Conservation (phyloP, 129 eudicot species). For the Chrysanthemum makinoi region DNA sequence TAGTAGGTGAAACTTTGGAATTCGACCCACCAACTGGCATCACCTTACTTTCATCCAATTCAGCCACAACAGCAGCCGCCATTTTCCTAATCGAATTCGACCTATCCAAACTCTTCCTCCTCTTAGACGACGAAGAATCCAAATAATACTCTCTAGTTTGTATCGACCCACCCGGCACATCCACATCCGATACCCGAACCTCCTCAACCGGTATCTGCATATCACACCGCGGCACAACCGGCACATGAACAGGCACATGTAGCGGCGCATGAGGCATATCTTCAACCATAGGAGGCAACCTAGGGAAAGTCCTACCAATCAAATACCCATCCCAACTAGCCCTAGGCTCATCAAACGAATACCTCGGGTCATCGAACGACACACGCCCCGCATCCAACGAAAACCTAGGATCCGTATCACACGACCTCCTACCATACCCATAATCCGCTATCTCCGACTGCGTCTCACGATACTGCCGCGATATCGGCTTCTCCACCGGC, state of each 20-base stretch:
- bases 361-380: constrained; percentile 78
- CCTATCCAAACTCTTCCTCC: constrained; percentile 86
- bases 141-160: constrained; percentile 85
- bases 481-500: constrained; percentile 63
- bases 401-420: constrained; percentile 84
- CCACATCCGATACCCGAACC: constrained; percentile 34
- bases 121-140: constrained; percentile 78
- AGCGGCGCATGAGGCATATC: constrained; percentile 41
- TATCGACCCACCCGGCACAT: constrained; percentile 66
- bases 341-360: constrained; percentile 87
- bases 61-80: constrained; percentile 86
- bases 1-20: not conserved
- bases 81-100: constrained; percentile 75
- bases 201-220: constrained; percentile 65
- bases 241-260: constrained; percentile 29
- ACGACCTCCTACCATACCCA: constrained; percentile 83
- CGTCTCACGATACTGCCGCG: constrained; percentile 67
- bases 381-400: constrained; percentile 82
- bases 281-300: constrained; percentile 83
- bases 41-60: constrained; percentile 61
- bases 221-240: constrained; percentile 47
- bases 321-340: constrained; percentile 95
- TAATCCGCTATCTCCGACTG: constrained; percentile 92
- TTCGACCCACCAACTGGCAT: constrained; percentile 16
- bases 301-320: constrained; percentile 58